Evolutionary conservation across 75 land plant species (phyloP), one percentile per base, ranked within the genome.

Genomic region (Cunninghamia lanceolata): DNA sequence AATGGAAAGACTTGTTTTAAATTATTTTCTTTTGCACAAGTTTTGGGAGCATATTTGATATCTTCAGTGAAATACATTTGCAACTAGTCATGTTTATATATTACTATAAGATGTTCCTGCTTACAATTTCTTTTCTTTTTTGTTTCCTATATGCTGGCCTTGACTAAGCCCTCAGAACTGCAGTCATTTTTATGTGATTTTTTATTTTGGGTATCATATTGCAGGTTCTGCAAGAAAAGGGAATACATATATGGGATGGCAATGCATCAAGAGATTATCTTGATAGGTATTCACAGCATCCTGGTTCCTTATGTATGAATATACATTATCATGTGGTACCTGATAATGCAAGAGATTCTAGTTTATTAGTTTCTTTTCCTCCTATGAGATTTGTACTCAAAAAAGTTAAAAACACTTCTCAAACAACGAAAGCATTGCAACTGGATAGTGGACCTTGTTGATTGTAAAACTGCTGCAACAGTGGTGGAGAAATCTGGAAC

Each of bases 241-340:
- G 93, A 38, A 91, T 98, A 35, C 95, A 93, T 87, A 96, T 98
- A 83, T 98, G 99, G 99, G 95, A 98, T 91, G 99, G 95, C 8
- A 96, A 98, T 93, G 99, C 95, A 76, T 94, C 99, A 35, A 93
- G 97, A 85, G 96, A 95, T 17, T 98, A 95, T 59, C 94, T 98
- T 84, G 96, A 96, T 86, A 94, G 99, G 99, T 91, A 34, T 45
- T 28, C 30, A 43, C 28, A 45, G 47, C 14, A 19, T 13, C 50
- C 76, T 17, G 21, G n/a, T 36, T 84, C 43, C 21, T 83, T 32
- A 25, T 14, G 25, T 47, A 25, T 35, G 2, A 47, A 68, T 77
- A 9, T 34, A 16, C 79, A 15, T 35, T 32, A 10, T 35, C 43
- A 39, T 8, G 30, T 14, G 46, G 13, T 9, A 43, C 30, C 28